phyloP scores from a whole-genome alignment of 78 protist genomes.

The Neovahlkampfia damariscottae region DNA sequence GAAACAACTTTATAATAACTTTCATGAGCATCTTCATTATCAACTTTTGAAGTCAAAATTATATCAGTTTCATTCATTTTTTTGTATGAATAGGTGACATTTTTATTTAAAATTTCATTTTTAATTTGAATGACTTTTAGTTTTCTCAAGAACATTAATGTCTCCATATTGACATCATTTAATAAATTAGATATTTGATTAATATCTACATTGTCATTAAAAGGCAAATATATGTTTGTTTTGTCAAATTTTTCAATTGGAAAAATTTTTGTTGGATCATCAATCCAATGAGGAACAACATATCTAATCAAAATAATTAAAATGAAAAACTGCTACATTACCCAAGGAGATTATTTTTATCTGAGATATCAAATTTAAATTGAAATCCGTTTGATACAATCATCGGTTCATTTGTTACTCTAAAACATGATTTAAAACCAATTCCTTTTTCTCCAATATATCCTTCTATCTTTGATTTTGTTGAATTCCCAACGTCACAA shows the following conservation, averaged over 20 bases:
- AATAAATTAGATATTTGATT: background rate
- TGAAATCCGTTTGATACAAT: slow-evolving; percentile 20
- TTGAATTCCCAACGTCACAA: slow-evolving; percentile 22
- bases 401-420: slow-evolving; percentile 14
- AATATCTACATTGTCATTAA: background rate
- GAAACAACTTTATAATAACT: background rate
- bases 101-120: background rate
- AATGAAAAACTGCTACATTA: no score
- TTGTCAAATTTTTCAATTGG: background rate
- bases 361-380: slow-evolving; percentile 17
- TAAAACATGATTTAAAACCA: slow-evolving; percentile 50
- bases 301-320: slow-evolving; percentile 24
- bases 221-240: slow-evolving; percentile 7
- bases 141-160: slow-evolving; percentile 18
- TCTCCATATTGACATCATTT: background rate
- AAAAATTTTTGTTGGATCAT: background rate
- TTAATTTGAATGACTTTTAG: slow-evolving; percentile 12
- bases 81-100: background rate
- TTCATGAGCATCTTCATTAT: slow-evolving; percentile 5
- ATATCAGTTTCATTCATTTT: background rate
- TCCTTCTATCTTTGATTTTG: slow-evolving; percentile 2
- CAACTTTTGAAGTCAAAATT: background rate
- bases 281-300: slow-evolving; percentile 26
- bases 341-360: background rate
- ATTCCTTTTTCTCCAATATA: slow-evolving; percentile 47